These are phyloP conservation scores for Pulveroboletus frians DNA, from an alignment of 768 basidiomycete species.

Conservation along the genomic window DNA sequence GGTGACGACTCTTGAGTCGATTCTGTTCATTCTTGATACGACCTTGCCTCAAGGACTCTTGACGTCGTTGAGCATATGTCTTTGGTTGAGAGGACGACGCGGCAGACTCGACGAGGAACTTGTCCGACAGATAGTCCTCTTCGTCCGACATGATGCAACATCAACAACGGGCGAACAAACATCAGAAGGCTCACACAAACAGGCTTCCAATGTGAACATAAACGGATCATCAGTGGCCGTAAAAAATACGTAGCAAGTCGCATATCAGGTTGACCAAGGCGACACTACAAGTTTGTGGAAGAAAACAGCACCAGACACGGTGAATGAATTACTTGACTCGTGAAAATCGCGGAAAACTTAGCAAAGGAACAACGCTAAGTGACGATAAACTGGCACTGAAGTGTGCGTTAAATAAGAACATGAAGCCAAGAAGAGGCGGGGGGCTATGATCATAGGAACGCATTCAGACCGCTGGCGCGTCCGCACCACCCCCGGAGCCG, in stretches of 20 bases:
- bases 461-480: conserved; percentile 24
- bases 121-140: conserved; percentile 88
- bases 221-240: conserved; percentile 27
- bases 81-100: conserved; percentile 38
- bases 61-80: conserved; percentile 69
- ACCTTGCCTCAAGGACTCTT: conserved; percentile 54
- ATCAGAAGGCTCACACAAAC: conserved; percentile 8
- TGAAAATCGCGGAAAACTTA: conserved; percentile 37
- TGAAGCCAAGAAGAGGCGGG: conserved; percentile 25
- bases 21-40: conserved; percentile 65
- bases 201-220: conserved; percentile 5
- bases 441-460: conserved; percentile 10
- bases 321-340: conserved; percentile 27
- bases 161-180: conserved; percentile 18
- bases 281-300: conserved; percentile 29
- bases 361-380: conserved; percentile 33
- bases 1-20: conserved; percentile 51
- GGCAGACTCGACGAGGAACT: conserved; percentile 55
- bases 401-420: conserved; percentile 24
- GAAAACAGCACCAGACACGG: conserved; percentile 43
- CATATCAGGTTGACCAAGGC: conserved; percentile 22
- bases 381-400: conserved; percentile 22
- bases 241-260: conserved; percentile 28
- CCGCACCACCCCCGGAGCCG: conserved; percentile 26
- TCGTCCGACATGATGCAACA: conserved; percentile 53